Percentiles rank a stretch among this genome's conserved stretches.
Conservation (phyloP, 2,329 filamentous ascomycete species). For the Cytospora schulzeri region DNA sequence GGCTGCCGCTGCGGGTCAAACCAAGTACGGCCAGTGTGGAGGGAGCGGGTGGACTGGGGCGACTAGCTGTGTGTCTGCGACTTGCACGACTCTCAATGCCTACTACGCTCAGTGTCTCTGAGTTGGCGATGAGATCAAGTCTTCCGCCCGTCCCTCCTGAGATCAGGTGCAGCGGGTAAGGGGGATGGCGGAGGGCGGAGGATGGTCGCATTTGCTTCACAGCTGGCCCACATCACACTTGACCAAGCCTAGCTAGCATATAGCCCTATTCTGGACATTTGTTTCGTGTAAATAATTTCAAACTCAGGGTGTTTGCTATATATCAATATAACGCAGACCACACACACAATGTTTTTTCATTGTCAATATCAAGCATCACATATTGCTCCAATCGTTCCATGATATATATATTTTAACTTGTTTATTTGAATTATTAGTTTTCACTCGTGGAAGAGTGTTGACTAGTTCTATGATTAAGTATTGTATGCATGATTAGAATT, state of each 20-base stretch:
- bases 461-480: neutral
- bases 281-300: too few species aligned
- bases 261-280: too few species aligned
- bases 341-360: too few species aligned
- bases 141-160: too few species aligned
- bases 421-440: neutral
- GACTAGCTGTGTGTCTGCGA: constrained; percentile 40
- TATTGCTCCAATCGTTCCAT: neutral
- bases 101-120: constrained; percentile 47
- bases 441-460: neutral
- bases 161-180: neutral
- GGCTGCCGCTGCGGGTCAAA: constrained; percentile 14
- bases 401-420: neutral
- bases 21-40: constrained; percentile 44
- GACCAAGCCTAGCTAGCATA: too few species aligned
- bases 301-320: too few species aligned
- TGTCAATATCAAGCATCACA: too few species aligned
- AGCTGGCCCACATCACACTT: neutral
- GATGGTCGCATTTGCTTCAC: neutral
- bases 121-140: neutral
- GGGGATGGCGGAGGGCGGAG: too few species aligned
- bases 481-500: neutral
- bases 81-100: constrained; percentile 42
- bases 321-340: too few species aligned
- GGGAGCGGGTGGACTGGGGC: constrained; percentile 43